Percentiles rank a stretch among this genome's conserved stretches.
phyloP scores from a whole-genome alignment of 768 basidiomycete genomes.

The Xerocomus brunneocitrinus region DNA sequence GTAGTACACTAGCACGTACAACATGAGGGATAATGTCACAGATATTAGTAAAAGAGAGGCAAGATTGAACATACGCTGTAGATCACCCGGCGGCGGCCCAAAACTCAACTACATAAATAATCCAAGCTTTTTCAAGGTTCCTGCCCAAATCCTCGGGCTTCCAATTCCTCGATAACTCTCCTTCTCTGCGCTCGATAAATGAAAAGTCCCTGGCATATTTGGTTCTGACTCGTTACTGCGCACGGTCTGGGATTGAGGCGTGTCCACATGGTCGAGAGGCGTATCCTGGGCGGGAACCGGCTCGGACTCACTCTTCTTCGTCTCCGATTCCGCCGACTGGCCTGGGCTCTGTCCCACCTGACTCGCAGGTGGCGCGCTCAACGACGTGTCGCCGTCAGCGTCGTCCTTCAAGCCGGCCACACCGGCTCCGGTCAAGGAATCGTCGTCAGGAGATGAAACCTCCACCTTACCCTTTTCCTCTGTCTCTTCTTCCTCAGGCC shows the following conservation, averaged over 20 bases:
- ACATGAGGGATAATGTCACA: neutral
- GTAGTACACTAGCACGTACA: neutral
- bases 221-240: conserved; percentile 31
- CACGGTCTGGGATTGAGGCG: conserved; percentile 1
- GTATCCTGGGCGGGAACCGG: neutral
- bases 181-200: conserved; percentile 17
- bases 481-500: conserved; percentile 24
- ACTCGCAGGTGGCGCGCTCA: conserved; percentile 1
- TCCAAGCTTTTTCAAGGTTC: conserved; percentile 21
- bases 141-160: conserved; percentile 16
- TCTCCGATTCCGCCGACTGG: conserved; percentile 5
- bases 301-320: neutral
- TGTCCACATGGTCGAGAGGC: conserved; percentile 1
- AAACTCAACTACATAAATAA: conserved; percentile 16
- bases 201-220: conserved; percentile 53
- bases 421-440: conserved; percentile 20
- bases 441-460: conserved; percentile 14
- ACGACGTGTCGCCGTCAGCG: neutral
- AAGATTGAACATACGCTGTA: neutral
- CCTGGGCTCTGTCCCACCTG: neutral
- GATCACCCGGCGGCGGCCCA: neutral
- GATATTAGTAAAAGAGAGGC: neutral
- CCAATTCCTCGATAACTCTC: neutral
- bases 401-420: conserved; percentile 13
- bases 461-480: conserved; percentile 23